Evolutionary conservation across 1,139 yeast species (phyloP), one percentile per base, ranked within the genome.

Genomic region (Tardiomyces blankii): DNA sequence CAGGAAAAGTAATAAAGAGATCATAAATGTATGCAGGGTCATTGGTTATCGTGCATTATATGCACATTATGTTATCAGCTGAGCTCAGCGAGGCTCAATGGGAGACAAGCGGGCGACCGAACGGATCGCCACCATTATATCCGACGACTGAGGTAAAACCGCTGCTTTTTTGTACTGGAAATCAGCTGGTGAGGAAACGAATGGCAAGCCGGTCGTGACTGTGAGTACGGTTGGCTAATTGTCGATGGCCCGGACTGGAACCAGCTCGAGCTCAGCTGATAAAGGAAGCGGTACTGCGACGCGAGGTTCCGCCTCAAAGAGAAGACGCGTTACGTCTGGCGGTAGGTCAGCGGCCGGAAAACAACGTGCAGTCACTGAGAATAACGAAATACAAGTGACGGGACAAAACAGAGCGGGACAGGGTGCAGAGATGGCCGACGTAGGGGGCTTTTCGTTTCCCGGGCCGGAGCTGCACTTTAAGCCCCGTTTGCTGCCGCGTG

Each of bases 381-480:
- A 9, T 5, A 9, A 30, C 25, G 25, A 21, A 5, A 21, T 7
- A 7, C 7, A 21, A 21, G 25, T 21, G 7, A 5, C 25, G 25
- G 7, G 7, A 4, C 7, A 21, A 7, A 7, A 21, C 4, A 7
- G 7, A 21, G 25, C 25, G 7, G 25, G 7, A 7, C 25, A 21
- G 25, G 25, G 25, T 7, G 25, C 9, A 14, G 35, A 30, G 16
- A 30, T 30, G 35, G 35, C 35, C 16, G 35, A 30, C 35, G 11
- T 9, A 5, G 25, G 25, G 7, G 35, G 35, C 47, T 47, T 40
- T 30, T 46, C 44, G 18, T 51, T 45, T 42, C 51, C 46, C 21
- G 53, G 48, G 28, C 46, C 47, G 21, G 54, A 47, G 42, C 41
- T 48, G 30, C 43, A 47, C 35, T 44, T 48, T 21, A 30, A 44